A percentile compares a stretch with the other conserved stretches of the same genome.
Conservation (phyloP, 108 stramenopile genomes). For the Ochromonas danica region DNA sequence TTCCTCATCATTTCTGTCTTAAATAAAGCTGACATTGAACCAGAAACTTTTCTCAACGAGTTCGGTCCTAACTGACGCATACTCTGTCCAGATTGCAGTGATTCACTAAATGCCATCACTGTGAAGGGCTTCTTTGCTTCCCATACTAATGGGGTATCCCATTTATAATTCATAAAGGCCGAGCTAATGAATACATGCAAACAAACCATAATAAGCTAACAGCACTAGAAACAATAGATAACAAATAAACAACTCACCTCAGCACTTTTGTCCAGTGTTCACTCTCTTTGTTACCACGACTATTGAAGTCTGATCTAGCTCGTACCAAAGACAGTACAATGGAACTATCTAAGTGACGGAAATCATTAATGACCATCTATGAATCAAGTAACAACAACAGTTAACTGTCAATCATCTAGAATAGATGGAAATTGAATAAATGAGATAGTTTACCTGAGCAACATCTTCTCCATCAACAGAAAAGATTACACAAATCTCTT, state of each 20-base stretch:
- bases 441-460: background rate
- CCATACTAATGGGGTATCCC: constrained; percentile 24
- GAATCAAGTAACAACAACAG: background rate
- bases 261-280: background rate
- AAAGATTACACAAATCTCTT: constrained; percentile 21
- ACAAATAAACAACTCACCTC: background rate
- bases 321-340: background rate
- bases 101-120: background rate
- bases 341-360: constrained; percentile 13
- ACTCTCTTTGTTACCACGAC: background rate
- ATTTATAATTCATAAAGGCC: constrained; percentile 25
- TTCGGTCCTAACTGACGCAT: background rate
- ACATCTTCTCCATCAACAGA: constrained; percentile 4
- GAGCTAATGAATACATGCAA: constrained; percentile 1
- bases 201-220: background rate
- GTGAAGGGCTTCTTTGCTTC: constrained; percentile 19
- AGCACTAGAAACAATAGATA: background rate
- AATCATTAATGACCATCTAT: constrained; percentile 9
- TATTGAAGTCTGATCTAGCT: background rate
- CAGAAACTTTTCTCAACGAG: background rate
- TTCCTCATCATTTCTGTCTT: too few relatives aligned
- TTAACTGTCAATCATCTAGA: background rate
- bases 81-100: background rate
- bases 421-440: background rate
- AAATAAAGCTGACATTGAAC: too few relatives aligned